Evolutionary conservation across 331 rosid genomes (phyloP).

Genomic region (Telfairia occidentalis): DNA sequence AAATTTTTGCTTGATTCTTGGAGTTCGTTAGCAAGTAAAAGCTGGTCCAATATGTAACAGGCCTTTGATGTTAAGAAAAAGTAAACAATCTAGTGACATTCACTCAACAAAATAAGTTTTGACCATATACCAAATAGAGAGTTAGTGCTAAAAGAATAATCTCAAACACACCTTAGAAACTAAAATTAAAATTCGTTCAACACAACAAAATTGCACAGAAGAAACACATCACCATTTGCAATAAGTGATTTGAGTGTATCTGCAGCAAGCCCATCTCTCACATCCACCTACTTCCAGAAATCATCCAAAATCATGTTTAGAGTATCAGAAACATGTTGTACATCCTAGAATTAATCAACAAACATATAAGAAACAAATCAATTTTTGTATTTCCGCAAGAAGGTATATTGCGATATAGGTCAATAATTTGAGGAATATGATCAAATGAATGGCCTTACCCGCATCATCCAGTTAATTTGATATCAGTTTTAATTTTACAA

Average conservation of each 20-base stretch:
- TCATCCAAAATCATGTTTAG: not conserved
- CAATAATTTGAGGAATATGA: not conserved
- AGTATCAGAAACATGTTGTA: slow-evolving; percentile 7
- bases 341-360: not conserved
- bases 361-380: not conserved
- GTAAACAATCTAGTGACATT: too few relatives aligned
- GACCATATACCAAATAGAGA: too few relatives aligned
- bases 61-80: slow-evolving; percentile 53
- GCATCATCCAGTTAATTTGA: not conserved
- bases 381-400: not conserved
- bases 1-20: slow-evolving; percentile 98
- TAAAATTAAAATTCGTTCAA: too few relatives aligned
- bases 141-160: too few relatives aligned
- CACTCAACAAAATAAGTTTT: too few relatives aligned
- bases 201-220: too few relatives aligned
- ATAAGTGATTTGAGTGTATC: slow-evolving; percentile 58
- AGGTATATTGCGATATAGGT: not conserved
- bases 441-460: not conserved
- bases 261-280: slow-evolving; percentile 69
- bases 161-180: too few relatives aligned
- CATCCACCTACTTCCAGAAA: slow-evolving; percentile 46
- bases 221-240: slow-evolving; percentile 63
- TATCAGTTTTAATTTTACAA: not conserved
- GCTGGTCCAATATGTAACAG: slow-evolving; percentile 75
- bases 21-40: slow-evolving; percentile 90